Percentiles rank a stretch among this genome's conserved stretches.
phyloP scores from a whole-genome alignment of 2,329 filamentous ascomycete genomes.

The Colletotrichum tropicicola region DNA sequence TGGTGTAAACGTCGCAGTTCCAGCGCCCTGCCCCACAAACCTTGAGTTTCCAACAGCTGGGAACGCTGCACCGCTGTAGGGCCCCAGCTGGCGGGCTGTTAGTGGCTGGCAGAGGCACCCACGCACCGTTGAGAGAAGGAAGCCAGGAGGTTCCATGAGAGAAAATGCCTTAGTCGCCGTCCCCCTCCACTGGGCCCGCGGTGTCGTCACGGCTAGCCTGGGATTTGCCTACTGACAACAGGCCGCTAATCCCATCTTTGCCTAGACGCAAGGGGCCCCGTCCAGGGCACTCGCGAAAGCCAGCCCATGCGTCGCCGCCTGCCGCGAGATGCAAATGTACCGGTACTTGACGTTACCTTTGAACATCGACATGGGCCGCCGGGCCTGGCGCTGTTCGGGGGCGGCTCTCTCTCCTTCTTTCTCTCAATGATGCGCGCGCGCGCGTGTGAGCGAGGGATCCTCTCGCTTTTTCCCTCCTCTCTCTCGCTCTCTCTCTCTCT shows the following conservation, averaged over 20 bases:
- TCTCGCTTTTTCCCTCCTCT: conserved; percentile 10
- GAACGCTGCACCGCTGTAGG: too few relatives aligned
- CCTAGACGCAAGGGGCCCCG: conserved; percentile 23
- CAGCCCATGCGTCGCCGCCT: conserved; percentile 15
- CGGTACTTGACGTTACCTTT: conserved; percentile 23
- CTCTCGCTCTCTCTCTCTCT: neutral
- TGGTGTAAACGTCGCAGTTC: too few relatives aligned
- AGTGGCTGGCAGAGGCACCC: too few relatives aligned
- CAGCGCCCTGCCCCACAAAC: too few relatives aligned
- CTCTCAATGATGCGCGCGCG: conserved; percentile 9
- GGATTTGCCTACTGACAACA: conserved; percentile 23
- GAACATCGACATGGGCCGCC: conserved; percentile 25
- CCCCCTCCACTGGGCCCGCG: neutral
- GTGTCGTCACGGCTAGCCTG: conserved; percentile 27
- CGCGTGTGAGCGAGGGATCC: neutral
- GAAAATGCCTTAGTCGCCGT: neutral
- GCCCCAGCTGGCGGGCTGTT: too few relatives aligned
- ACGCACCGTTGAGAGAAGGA: conserved; percentile 2
- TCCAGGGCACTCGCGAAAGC: conserved; percentile 20
- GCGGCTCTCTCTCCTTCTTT: conserved; percentile 20
- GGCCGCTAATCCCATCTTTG: conserved; percentile 18
- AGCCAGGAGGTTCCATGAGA: too few relatives aligned
- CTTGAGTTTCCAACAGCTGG: neutral
- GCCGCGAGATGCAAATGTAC: conserved; percentile 14
- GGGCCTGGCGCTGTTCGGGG: conserved; percentile 23